Conservation (phyloP, 2,329 filamentous ascomycete genomes). For the Penicillium sp. region DNA sequence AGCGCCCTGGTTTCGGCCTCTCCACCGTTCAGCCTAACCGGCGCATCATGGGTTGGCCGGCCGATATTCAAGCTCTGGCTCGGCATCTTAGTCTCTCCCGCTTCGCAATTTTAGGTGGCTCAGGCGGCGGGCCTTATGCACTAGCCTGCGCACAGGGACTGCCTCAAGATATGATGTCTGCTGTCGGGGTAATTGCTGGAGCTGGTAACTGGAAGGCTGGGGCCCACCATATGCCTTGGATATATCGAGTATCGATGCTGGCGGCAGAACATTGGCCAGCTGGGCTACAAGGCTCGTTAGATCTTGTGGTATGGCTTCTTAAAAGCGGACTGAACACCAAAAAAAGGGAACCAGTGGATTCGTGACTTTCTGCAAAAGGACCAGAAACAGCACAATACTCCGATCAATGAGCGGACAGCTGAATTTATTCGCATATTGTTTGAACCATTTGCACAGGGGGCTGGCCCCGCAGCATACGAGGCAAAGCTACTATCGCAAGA, state of each 20-base stretch:
- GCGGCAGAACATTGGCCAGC: conserved; percentile 26
- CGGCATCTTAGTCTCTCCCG: conserved; percentile 40
- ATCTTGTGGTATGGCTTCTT: conserved; percentile 19
- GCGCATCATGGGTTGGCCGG: conserved; percentile 43
- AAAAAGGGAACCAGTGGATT: conserved; percentile 18
- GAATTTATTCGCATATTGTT: conserved; percentile 17
- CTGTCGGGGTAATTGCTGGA: conserved; percentile 41
- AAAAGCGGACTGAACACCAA: conserved; percentile 20
- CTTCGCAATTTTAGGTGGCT: conserved; percentile 48
- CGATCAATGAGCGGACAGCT: conserved; percentile 15
- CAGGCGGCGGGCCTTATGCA: conserved; percentile 50
- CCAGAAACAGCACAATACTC: conserved; percentile 7
- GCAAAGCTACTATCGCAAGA: conserved; percentile 27
- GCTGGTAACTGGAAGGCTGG: conserved; percentile 37
- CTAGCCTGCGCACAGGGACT: conserved; percentile 48
- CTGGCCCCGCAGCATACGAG: conserved; percentile 26
- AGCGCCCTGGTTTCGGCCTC: conserved; percentile 47
- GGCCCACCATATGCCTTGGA: conserved; percentile 28
- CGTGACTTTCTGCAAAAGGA: conserved; percentile 25
- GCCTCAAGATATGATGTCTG: conserved; percentile 28
- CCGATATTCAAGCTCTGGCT: conserved; percentile 45
- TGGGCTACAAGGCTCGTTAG: conserved; percentile 17
- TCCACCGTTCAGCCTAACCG: conserved; percentile 42
- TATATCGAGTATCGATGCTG: conserved; percentile 19
- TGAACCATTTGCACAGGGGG: conserved; percentile 31